Base-by-base conservation (phyloP, 257 asterid species). In the Euphrasia confusa region DNA sequence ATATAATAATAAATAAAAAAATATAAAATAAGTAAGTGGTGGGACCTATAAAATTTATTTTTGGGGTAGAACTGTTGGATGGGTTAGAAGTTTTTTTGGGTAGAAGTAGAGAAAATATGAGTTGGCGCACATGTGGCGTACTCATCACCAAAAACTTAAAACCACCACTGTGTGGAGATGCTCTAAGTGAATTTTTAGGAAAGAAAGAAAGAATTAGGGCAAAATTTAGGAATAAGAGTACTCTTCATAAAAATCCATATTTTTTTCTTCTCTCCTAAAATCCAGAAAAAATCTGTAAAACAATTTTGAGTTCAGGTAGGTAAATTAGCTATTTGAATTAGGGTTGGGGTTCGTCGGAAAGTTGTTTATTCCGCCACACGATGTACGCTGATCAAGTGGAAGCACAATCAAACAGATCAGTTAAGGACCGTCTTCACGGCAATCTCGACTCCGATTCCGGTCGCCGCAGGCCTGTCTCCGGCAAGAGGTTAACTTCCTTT, bases 311-410 rank as follows among this genome's bases (percentile, higher is more conserved):
- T 58, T 59, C 61, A 44, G 42, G 24, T 5, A 30, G 33, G 33
- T 30, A n/a, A 60, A 65, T 47, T 64, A 14, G 73, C 63, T 21
- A 40, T 18, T 68, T 49, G 59, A 58, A 27, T 71, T 65, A 62
- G 61, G 66, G 70, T 44, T 76, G 78, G 77, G 81, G 75, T 64
- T 88, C 71, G 10, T 14, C 24, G 26, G 54, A 4, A 54, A 44
- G 3, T 47, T 44, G 33, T 61, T 15, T 15, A 7, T 50, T 52
- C 54, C 21, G 26, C 39, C 21, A 28, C 27, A 74, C 71, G 71
- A 88, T 86, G 95, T 83, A 89, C 72, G 93, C 96, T 73, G 96
- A 89, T 84, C 93, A 84, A 64, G 79, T 81, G 67, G 96, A 89
- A 72, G 75, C 88, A 37, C 84, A 75, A 48, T 53, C 80, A 28